These are phyloP conservation scores for Linanthus parryae DNA, from an alignment of 148 eudicot species.

Conservation along the genomic window DNA sequence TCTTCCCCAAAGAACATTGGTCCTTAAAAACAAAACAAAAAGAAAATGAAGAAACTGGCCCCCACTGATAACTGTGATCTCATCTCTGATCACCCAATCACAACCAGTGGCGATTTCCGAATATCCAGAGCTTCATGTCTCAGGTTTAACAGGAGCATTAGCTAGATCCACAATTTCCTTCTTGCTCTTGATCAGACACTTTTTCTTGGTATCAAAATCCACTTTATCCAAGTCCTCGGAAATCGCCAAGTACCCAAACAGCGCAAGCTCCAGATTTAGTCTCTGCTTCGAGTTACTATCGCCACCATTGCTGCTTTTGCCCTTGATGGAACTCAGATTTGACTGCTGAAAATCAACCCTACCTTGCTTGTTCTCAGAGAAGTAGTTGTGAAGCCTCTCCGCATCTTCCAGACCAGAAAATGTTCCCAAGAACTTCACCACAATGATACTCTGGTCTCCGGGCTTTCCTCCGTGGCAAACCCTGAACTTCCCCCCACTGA, in stretches of 20 bases:
- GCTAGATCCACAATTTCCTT: slow-evolving; percentile 27
- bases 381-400: slow-evolving; percentile 38
- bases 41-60: no score
- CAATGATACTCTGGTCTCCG: slow-evolving; percentile 31
- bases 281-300: background rate
- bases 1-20: no score
- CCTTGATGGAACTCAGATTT: background rate
- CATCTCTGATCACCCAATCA: no score
- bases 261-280: slow-evolving; percentile 10
- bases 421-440: slow-evolving; percentile 43
- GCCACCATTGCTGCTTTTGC: background rate
- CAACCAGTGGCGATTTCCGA: no score
- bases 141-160: slow-evolving; percentile 10
- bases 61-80: no score
- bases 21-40: no score
- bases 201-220: slow-evolving; percentile 31
- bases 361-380: slow-evolving; percentile 32
- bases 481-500: slow-evolving; percentile 34
- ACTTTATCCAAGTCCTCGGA: slow-evolving; percentile 51
- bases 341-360: slow-evolving; percentile 10
- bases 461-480: slow-evolving; percentile 43
- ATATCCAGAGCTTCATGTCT: slow-evolving; percentile 13
- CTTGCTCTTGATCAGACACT: slow-evolving; percentile 45
- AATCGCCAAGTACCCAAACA: slow-evolving; percentile 47
- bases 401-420: slow-evolving; percentile 53